Evolutionary conservation across 225 moss, liverwort and hornwort species (phyloP).

Genomic region (Straminergon stramineum): DNA sequence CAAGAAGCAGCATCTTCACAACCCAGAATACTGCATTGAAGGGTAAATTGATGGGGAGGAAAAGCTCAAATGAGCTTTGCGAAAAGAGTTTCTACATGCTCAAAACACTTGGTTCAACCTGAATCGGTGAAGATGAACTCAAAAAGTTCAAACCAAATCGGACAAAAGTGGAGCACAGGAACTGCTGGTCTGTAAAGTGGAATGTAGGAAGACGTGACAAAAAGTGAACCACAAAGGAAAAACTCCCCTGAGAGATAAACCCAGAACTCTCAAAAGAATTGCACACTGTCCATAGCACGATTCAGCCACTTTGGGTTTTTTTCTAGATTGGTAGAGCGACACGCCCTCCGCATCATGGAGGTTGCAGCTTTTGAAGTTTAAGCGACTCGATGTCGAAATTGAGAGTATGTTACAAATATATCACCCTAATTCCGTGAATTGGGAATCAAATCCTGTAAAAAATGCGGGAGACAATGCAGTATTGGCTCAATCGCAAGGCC

Average conservation of each 20-base stretch:
- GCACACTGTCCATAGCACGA: not conserved
- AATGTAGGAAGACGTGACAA: not conserved
- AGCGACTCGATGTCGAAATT: not conserved
- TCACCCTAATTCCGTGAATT: not conserved
- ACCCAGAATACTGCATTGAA: too few relatives aligned
- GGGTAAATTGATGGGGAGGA: not conserved
- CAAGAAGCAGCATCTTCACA: not conserved
- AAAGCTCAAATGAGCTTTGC: not conserved
- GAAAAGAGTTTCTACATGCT: not conserved
- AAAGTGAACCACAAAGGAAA: not conserved
- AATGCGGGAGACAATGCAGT: not conserved
- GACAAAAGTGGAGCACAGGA: not conserved
- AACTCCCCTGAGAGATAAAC: too few relatives aligned
- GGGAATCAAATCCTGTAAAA: not conserved
- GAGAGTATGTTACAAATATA: not conserved
- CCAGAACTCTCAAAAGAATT: not conserved
- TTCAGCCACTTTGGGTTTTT: not conserved
- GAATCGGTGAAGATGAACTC: not conserved
- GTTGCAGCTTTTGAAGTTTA: slow-evolving; percentile 18
- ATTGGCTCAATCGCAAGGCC: not conserved
- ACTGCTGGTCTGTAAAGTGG: not conserved
- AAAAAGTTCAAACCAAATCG: not conserved
- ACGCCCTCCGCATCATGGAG: not conserved
- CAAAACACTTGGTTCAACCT: not conserved
- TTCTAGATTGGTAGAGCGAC: not conserved